Percentiles rank a stretch among this genome's conserved stretches.
Evolutionary conservation across 1,139 yeast species (phyloP).

Genomic region (Suhomyces guaymorum): DNA sequence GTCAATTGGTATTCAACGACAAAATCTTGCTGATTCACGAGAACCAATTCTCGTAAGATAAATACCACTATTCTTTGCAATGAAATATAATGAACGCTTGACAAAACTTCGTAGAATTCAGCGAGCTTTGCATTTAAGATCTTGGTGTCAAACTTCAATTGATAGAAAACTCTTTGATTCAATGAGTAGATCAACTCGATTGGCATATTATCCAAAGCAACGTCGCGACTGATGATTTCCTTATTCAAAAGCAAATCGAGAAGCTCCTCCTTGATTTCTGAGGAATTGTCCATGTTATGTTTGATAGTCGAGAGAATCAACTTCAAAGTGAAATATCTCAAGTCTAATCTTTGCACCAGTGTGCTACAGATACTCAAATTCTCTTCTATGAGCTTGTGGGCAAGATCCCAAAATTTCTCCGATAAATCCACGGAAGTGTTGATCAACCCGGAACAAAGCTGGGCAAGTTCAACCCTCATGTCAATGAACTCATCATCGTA

Average conservation of each 20-base stretch:
- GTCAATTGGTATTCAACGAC: slow-evolving; percentile 63
- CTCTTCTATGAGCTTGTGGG: slow-evolving; percentile 48
- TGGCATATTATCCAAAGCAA: slow-evolving; percentile 30
- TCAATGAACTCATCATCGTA: slow-evolving; percentile 56
- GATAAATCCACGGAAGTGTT: slow-evolving; percentile 19
- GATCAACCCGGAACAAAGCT: slow-evolving; percentile 42
- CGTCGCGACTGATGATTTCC: slow-evolving; percentile 20
- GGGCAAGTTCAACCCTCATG: slow-evolving; percentile 53
- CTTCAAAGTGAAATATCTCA: slow-evolving; percentile 52
- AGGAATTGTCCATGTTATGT: slow-evolving; percentile 16
- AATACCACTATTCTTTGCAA: slow-evolving; percentile 40
- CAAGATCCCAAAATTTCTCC: slow-evolving; percentile 37
- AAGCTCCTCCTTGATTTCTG: slow-evolving; percentile 35
- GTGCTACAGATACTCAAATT: slow-evolving; percentile 49
- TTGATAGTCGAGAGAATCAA: slow-evolving; percentile 35
- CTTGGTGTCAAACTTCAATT: slow-evolving; percentile 14
- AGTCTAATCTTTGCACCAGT: slow-evolving; percentile 37
- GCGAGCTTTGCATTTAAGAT: slow-evolving; percentile 18
- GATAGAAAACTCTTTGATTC: slow-evolving; percentile 31
- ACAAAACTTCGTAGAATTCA: slow-evolving; percentile 26
- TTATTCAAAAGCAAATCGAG: slow-evolving; percentile 38
- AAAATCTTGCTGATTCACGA: slow-evolving; percentile 50
- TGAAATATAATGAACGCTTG: slow-evolving; percentile 23
- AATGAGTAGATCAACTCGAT: slow-evolving; percentile 34
- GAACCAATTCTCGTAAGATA: slow-evolving; percentile 37